Evolutionary conservation across 2,329 filamentous ascomycete species (phyloP), one percentile per base, ranked within the genome.

Genomic region (Penicillium sp.): DNA sequence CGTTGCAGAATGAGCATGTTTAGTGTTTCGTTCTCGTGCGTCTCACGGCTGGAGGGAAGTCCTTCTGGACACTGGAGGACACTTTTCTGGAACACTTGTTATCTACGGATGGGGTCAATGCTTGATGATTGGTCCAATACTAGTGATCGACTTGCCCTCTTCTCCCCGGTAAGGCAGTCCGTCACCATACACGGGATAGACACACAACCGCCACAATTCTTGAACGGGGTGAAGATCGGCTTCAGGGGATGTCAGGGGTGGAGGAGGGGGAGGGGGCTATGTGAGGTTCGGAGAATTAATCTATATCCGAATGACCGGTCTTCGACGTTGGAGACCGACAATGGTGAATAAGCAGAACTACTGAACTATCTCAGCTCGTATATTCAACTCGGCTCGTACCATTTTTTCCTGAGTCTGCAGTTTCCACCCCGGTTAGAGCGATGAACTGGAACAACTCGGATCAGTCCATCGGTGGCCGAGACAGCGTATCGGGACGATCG

Each of bases 21-120:
- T 53, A n/a, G 51, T 35, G 22, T 37, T 37, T 53, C 33, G 35
- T 53, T 53, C 22, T 53, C 51, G 51, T 53, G 13, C 19, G 28
- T 16, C n/a, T 35, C 14, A 10, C 16, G 14, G 19, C 51, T 22
- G 13, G 51, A 6, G 25, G 19, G 22, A 28, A n/a, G 14, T 40
- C 35, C 51, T 38, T 40, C 51, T 37, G 19, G 13, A 16, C 19
- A 26, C 22, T 53, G 4, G 16, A 22, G 30, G n/a, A 30, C 19
- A 13, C 8, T 1, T 22, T 35, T 35, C 35, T 2, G 10, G 30
- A 26, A 48, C 19, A 48, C 26, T 4, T 48, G 26, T 7, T 48
- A 48, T 30, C 26, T 28, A 6, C n/a, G 14, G 25, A 30, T 14
- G 26, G 10, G 5, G 45, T 48, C 11, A 7, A 19, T 30, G 26